phyloP scores from a whole-genome alignment of 768 basidiomycete genomes.

The Lentinula edodes region DNA sequence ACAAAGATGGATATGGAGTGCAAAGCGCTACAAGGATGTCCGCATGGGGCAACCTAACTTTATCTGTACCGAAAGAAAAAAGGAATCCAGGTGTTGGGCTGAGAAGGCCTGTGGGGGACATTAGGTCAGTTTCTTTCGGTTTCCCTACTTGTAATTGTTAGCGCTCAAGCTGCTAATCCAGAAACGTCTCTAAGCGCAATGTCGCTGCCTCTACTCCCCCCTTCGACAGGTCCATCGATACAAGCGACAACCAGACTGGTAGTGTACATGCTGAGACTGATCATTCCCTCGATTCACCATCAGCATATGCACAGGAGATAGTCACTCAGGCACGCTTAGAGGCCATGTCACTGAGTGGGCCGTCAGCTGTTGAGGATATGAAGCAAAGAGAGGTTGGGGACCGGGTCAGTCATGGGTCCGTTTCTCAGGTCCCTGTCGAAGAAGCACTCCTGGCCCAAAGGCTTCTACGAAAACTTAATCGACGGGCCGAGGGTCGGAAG shows the following conservation, averaged over 20 bases:
- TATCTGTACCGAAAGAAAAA: constrained; percentile 2
- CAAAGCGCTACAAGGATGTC: constrained; percentile 6
- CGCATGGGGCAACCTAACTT: constrained; percentile 3
- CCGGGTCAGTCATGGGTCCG: not conserved
- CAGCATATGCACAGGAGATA: not conserved
- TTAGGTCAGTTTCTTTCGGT: too few relatives aligned
- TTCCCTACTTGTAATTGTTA: not conserved
- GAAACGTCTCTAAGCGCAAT: not conserved
- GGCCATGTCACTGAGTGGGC: not conserved
- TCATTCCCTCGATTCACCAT: not conserved
- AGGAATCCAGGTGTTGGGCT: not conserved
- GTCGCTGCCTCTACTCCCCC: not conserved
- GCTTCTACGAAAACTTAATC: constrained; percentile 13
- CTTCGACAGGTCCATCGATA: not conserved
- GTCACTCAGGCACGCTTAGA: not conserved
- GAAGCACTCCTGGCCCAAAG: constrained; percentile 17
- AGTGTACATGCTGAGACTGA: not conserved
- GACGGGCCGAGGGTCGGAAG: not conserved
- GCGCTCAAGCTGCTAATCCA: not conserved
- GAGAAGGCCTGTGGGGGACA: not conserved
- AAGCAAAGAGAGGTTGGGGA: not conserved
- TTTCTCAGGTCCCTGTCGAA: constrained; percentile 9
- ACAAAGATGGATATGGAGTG: not conserved
- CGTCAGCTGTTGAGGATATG: not conserved
- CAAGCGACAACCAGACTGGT: not conserved